Evolutionary conservation across 805 yeast species (phyloP).

Genomic region (Lipomyces kockii): DNA sequence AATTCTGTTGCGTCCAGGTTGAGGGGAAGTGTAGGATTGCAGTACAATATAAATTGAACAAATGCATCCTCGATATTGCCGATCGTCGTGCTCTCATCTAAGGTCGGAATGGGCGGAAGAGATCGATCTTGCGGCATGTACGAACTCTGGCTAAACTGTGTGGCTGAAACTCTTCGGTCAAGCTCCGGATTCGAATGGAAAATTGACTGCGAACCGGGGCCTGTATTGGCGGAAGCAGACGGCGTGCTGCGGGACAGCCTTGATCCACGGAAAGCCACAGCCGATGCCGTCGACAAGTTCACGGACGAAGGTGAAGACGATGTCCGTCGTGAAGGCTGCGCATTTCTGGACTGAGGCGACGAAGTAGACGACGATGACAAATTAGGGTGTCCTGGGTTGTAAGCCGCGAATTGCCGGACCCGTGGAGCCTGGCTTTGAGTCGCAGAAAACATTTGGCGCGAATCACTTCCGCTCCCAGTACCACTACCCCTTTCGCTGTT

Average conservation of each 20-base stretch:
- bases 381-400: not conserved
- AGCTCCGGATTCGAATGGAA: constrained; percentile 33
- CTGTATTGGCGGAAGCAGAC: not conserved
- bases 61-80: constrained; percentile 23
- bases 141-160: constrained; percentile 1
- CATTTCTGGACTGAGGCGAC: constrained; percentile 1
- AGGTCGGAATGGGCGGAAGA: constrained; percentile 18
- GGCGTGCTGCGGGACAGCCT: constrained; percentile 15
- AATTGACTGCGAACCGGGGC: constrained; percentile 19
- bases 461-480: not conserved
- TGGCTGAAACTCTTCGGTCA: constrained; percentile 19
- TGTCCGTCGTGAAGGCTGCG: not conserved
- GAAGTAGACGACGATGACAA: not conserved
- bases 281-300: constrained; percentile 29
- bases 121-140: constrained; percentile 23
- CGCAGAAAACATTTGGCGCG: not conserved
- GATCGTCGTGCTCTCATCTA: constrained; percentile 1
- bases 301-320: constrained; percentile 8
- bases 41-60: constrained; percentile 30
- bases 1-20: constrained; percentile 25
- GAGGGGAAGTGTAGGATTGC: constrained; percentile 29
- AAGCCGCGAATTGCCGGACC: not conserved
- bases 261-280: constrained; percentile 32
- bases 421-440: not conserved
- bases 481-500: not conserved